Evolutionary conservation across 768 basidiomycete genomes (phyloP).

Genomic region (Tephrocybe sp.): DNA sequence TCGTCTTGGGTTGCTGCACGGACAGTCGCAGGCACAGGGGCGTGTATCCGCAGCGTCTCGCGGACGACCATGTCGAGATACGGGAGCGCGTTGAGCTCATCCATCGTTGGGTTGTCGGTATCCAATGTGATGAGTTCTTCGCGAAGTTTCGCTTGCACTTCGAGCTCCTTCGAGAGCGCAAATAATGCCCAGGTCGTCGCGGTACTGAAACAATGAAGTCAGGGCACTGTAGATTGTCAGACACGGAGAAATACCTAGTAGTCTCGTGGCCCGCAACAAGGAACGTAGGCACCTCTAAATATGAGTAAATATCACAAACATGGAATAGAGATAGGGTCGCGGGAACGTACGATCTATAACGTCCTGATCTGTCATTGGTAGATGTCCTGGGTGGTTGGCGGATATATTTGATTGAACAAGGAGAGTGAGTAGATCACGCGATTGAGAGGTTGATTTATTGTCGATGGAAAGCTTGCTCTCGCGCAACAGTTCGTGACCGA

Average conservation of each 20-base stretch:
- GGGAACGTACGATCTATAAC: slow-evolving; percentile 14
- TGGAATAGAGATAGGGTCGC: neutral
- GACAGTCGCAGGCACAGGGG: slow-evolving; percentile 45
- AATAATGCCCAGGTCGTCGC: slow-evolving; percentile 61
- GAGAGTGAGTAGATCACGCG: slow-evolving; percentile 49
- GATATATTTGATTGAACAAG: slow-evolving; percentile 52
- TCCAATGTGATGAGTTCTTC: slow-evolving; percentile 52
- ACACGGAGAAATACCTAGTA: slow-evolving; percentile 33
- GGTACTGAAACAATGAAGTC: slow-evolving; percentile 25
- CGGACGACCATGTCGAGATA: slow-evolving; percentile 70
- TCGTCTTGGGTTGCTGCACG: slow-evolving; percentile 53
- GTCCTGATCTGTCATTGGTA: slow-evolving; percentile 18
- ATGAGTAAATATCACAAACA: neutral
- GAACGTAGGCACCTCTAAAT: slow-evolving; percentile 49
- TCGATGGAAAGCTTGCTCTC: slow-evolving; percentile 38
- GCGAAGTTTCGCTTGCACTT: slow-evolving; percentile 55
- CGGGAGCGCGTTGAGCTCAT: slow-evolving; percentile 61
- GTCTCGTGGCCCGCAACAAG: slow-evolving; percentile 49
- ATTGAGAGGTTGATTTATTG: slow-evolving; percentile 26
- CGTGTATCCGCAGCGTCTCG: slow-evolving; percentile 58
- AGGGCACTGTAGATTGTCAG: neutral
- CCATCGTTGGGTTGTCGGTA: slow-evolving; percentile 66
- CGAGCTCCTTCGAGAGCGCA: slow-evolving; percentile 46
- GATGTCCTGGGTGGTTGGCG: slow-evolving; percentile 27
- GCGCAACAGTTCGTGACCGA: slow-evolving; percentile 39